Base-by-base conservation (phyloP, 805 yeast species). In the Kodamaea fukazawae region DNA sequence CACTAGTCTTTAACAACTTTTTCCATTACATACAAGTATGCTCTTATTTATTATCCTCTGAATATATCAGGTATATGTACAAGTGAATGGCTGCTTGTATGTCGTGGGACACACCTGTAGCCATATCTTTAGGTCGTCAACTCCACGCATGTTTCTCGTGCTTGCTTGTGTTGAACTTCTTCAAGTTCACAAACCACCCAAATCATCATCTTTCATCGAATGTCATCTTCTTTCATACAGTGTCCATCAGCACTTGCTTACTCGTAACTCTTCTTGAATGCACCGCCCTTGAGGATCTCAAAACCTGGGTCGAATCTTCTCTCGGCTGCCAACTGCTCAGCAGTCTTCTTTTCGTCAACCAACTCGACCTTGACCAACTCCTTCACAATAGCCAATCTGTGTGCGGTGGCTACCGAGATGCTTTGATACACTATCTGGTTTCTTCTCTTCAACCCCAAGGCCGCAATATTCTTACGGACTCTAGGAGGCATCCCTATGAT, bases 331-430 rank as follows among this genome's bases (percentile, higher is more conserved):
- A 80, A 69, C 54, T 85, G 73, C 12, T 63, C 60, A 39, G 71
- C 73, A 1, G 79, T 61, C 50, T 79, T 62, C 13, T 66, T 65
- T 20, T 69, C 63, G 32, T 79, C 81, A 8, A 83, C 79, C 27
- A 88, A 66, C 50, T 88, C 91, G 20, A 91, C 93, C 34, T 76
- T 77, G 7, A 91, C 90, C 41, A 91, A 70, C 60, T 91, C 97
- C 62, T 91, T 91, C 33, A 91, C 86, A 43, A 75, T 70, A 23
- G 87, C 78, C 41, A 91, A 73, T 70, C 82, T 81, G 60, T 96
- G 96, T 3, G 98, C 96, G 44, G 83, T 76, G 25, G 83, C 77
- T 11, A 95, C 89, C 9, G 83, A 73, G 3, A 86, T 87, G 34
- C 67, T 64, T 53, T 81, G 90, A 63, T 83, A 90, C 2, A 79